phyloP scores from a whole-genome alignment of 2,329 filamentous ascomycete genomes.

The Niveomyces coronatus region DNA sequence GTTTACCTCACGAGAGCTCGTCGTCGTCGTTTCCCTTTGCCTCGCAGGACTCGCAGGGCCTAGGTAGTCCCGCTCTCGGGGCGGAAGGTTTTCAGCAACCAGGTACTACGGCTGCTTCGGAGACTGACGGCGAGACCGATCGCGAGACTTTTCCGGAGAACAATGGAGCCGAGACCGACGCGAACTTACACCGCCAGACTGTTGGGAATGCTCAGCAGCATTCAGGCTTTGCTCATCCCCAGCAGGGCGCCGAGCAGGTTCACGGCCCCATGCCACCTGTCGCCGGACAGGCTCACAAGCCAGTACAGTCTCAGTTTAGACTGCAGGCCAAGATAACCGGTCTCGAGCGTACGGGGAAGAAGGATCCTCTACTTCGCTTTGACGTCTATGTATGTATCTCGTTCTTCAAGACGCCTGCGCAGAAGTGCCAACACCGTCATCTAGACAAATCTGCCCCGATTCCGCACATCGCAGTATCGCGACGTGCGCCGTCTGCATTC shows the following conservation, averaged over 20 bases:
- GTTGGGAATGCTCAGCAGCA: constrained; percentile 18
- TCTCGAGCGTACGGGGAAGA: constrained; percentile 84
- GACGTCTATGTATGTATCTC: constrained; percentile 70
- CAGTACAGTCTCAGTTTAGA: constrained; percentile 61
- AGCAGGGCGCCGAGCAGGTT: constrained; percentile 17
- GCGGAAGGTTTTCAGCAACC: constrained; percentile 34
- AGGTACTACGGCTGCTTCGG: constrained; percentile 34
- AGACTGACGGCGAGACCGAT: constrained; percentile 30
- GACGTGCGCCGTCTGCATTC: constrained; percentile 92
- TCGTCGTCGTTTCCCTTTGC: constrained; percentile 34
- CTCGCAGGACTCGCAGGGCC: constrained; percentile 33
- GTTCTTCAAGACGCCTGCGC: neutral
- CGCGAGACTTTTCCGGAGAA: constrained; percentile 18
- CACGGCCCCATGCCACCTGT: neutral
- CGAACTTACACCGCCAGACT: constrained; percentile 12
- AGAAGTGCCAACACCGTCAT: constrained; percentile 15
- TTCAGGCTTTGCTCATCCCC: constrained; percentile 17
- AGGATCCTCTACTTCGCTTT: constrained; percentile 89
- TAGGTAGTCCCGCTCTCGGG: constrained; percentile 24
- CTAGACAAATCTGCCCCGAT: constrained; percentile 96
- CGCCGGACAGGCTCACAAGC: constrained; percentile 39
- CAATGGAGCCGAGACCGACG: constrained; percentile 1
- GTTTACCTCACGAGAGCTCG: constrained; percentile 29
- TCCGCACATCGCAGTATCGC: constrained; percentile 94
- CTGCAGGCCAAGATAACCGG: constrained; percentile 92